Evolutionary conservation across 2,329 filamentous ascomycete genomes (phyloP), one percentile per base, ranked within the genome.

Genomic region (Nemania sp.): DNA sequence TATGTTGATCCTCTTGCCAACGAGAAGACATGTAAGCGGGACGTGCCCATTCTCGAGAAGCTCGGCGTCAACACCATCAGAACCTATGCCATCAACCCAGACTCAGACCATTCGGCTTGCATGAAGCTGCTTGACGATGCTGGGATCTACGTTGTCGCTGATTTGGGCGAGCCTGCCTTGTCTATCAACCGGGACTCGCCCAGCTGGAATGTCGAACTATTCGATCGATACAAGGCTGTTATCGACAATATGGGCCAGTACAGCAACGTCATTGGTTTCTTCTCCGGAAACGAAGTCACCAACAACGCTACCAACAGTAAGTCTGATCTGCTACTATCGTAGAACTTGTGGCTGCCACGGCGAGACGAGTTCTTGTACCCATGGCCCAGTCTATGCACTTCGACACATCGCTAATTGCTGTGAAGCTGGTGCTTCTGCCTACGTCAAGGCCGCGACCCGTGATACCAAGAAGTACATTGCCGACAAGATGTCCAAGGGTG

Each of bases 401-500:
- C 30, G 19, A 31, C 12, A 3, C 2, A 36, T 12, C 9, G 17
- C 54, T 59, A 24, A 59, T 31, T 2, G 6, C 20, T 30, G 5
- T 37, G 36, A 33, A 67, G 64, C 88, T 56, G 73, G 80, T 63
- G 86, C 88, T 52, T 88, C 85, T 65, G 87, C 88, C 48, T 92
- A 85, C 71, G 89, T 91, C 70, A 91, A 91, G 79, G 89, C 88
- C 55, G 88, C 89, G 57, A 88, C 90, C 53, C 87, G 89, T 68
- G 89, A 92, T 71, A 86, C 80, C 73, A 92, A 91, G 81, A 78
- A 84, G 54, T 91, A 91, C 74, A 90, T 92, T 76, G 84, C 85
- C 74, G 66, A 76, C 50, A 83, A 88, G 76, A 64, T 64, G 54
- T 23, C 55, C 2, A 58, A 65, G 26, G 78, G 79, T 64, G 89